These are phyloP conservation scores for Gaillardinia entomophila DNA, from an alignment of 805 yeast genomes.

Conservation along the genomic window DNA sequence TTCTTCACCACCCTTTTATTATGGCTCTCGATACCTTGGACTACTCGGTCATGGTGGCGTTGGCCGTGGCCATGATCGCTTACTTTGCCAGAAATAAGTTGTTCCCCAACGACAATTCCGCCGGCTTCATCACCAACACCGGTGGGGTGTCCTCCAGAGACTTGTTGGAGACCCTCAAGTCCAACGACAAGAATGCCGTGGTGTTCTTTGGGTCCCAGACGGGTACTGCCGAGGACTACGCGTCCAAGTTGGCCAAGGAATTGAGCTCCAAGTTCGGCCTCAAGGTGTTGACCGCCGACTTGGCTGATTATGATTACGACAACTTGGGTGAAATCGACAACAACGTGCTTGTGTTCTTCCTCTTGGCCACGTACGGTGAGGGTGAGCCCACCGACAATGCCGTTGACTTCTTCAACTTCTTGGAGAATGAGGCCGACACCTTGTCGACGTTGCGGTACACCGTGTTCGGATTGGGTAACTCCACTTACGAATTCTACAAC, in stretches of 20 bases:
- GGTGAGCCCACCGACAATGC: constrained; percentile 98
- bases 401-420: constrained; percentile 64
- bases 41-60: constrained; percentile 56
- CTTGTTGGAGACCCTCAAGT: constrained; percentile 49
- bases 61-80: constrained; percentile 59
- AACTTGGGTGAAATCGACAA: constrained; percentile 59
- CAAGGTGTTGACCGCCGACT: constrained; percentile 78
- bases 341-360: constrained; percentile 57
- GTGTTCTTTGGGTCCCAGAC: constrained; percentile 94
- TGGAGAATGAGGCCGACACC: constrained; percentile 51
- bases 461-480: constrained; percentile 89
- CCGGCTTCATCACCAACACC: constrained; percentile 21
- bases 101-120: constrained; percentile 33
- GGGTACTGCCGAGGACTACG: constrained; percentile 97
- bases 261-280: constrained; percentile 76
- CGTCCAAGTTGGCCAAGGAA: constrained; percentile 85
- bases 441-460: constrained; percentile 60
- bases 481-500: constrained; percentile 89
- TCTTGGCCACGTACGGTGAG: constrained; percentile 94
- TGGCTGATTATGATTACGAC: constrained; percentile 84
- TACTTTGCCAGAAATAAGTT: constrained; percentile 60
- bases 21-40: constrained; percentile 73
- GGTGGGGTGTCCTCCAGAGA: constrained; percentile 42
- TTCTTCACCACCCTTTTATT: not conserved
- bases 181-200: constrained; percentile 66